Percentiles rank a stretch among this genome's conserved stretches.
Conservation (phyloP, 108 stramenopile genomes). For the Seminavis robusta region DNA sequence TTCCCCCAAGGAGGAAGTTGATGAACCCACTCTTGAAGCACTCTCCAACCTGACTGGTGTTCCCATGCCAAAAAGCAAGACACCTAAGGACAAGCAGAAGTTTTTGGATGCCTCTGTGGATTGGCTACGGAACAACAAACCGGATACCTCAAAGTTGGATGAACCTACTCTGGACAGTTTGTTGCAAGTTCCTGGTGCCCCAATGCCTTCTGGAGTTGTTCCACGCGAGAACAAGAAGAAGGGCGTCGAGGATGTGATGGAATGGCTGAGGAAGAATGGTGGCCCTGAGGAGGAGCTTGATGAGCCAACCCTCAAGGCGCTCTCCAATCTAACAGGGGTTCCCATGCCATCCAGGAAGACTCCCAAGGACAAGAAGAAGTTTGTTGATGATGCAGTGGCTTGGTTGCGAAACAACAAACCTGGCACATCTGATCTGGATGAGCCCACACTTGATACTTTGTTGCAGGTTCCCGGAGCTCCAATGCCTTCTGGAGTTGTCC, state of each 20-base stretch:
- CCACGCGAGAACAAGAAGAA: not conserved
- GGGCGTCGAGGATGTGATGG: constrained; percentile 8
- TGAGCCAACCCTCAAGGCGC: constrained; percentile 1
- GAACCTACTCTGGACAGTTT: constrained; percentile 1
- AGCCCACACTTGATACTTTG: no score
- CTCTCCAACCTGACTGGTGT: not conserved
- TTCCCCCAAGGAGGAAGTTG: not conserved
- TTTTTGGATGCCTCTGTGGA: constrained; percentile 4
- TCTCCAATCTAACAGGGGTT: constrained; percentile 1
- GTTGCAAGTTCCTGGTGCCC: not conserved
- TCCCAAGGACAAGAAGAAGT: not conserved
- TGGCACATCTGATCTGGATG: not conserved
- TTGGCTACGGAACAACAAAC: constrained; percentile 27
- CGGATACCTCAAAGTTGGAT: constrained; percentile 8
- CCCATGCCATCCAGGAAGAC: not conserved
- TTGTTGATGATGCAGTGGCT: constrained; percentile 20
- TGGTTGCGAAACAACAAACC: constrained; percentile 27
- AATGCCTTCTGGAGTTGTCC: not conserved
- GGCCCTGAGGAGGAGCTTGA: constrained; percentile 11
- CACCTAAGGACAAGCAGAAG: constrained; percentile 7
- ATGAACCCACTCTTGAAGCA: not conserved
- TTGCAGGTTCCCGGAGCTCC: no score
- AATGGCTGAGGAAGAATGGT: constrained; percentile 19
- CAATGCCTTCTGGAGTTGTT: not conserved
- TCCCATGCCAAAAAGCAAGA: not conserved